These are phyloP conservation scores for Lentinula guzmanii DNA, from an alignment of 768 basidiomycete genomes.

Conservation along the genomic window DNA sequence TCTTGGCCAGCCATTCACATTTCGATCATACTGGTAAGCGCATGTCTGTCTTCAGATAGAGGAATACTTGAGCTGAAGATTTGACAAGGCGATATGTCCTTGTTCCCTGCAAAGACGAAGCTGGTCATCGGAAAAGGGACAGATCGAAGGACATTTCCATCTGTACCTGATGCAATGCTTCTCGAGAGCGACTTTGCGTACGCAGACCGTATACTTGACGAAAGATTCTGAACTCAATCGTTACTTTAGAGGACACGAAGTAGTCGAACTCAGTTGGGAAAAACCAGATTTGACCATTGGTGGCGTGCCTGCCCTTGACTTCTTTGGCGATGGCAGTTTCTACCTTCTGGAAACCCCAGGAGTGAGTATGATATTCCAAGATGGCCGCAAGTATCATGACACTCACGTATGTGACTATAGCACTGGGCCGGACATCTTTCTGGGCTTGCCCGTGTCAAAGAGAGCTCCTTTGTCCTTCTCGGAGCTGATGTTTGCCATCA, in stretches of 20 bases:
- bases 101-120: conserved; percentile 12
- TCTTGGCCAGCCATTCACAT: conserved; percentile 11
- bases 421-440: conserved; percentile 14
- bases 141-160: neutral
- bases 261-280: conserved; percentile 10
- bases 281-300: conserved; percentile 11
- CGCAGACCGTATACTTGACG: neutral
- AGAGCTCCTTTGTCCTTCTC: conserved; percentile 14
- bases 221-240: neutral
- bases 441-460: conserved; percentile 15
- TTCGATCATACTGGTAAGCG: conserved; percentile 15
- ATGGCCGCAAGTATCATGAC: neutral
- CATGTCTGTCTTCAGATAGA: too few relatives aligned
- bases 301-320: conserved; percentile 14
- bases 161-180: conserved; percentile 8
- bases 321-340: conserved; percentile 18
- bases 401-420: neutral
- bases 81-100: conserved; percentile 14
- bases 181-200: conserved; percentile 14
- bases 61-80: neutral
- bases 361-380: conserved; percentile 1
- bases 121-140: conserved; percentile 13
- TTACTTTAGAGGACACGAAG: conserved; percentile 12
- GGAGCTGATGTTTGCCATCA: conserved; percentile 17
- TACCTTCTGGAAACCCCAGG: conserved; percentile 17